Percentiles rank a stretch among this genome's conserved stretches.
These are phyloP conservation scores for Ceratobasidium sp. DNA, from an alignment of 1,284 basidiomycete genomes.

Conservation along the genomic window DNA sequence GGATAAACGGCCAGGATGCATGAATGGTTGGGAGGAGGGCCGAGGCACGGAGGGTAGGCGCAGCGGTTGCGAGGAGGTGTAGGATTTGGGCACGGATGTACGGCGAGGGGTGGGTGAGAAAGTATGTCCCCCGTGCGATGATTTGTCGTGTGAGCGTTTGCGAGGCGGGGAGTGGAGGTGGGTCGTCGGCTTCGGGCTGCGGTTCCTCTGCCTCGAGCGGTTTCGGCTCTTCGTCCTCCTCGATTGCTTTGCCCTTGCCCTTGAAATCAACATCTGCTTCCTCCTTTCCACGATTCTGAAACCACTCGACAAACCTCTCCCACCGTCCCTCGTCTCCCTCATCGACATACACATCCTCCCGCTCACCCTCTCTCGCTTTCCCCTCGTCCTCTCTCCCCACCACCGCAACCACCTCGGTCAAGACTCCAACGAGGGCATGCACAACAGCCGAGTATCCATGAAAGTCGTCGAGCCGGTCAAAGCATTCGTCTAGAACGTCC, in stretches of 20 bases:
- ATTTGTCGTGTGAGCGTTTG: conserved; percentile 83
- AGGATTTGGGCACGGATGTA: conserved; percentile 83
- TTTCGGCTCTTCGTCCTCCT: conserved; percentile 42
- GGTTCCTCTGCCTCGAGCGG: neutral
- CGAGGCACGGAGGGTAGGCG: conserved; percentile 75
- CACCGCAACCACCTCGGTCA: conserved; percentile 76
- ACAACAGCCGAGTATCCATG: conserved; percentile 88
- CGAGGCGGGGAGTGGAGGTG: conserved; percentile 65
- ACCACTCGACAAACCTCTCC: conserved; percentile 68
- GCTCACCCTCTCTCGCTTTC: conserved; percentile 39
- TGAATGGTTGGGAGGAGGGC: conserved; percentile 83
- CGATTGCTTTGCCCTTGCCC: conserved; percentile 44
- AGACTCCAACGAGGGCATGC: conserved; percentile 85
- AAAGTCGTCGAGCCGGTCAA: conserved; percentile 90
- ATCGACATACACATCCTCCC: conserved; percentile 46
- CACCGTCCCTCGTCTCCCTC: conserved; percentile 48
- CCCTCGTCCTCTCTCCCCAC: conserved; percentile 62
- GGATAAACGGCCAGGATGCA: conserved; percentile 85
- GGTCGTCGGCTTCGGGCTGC: conserved; percentile 50
- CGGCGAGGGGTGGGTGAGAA: conserved; percentile 85
- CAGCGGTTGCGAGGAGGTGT: conserved; percentile 70
- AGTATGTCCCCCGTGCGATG: conserved; percentile 82
- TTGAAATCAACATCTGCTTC: conserved; percentile 47
- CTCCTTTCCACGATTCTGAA: conserved; percentile 57
- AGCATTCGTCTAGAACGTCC: conserved; percentile 93